phyloP scores from a whole-genome alignment of 2,329 filamentous ascomycete genomes.

The Penicillium rolfsii region DNA sequence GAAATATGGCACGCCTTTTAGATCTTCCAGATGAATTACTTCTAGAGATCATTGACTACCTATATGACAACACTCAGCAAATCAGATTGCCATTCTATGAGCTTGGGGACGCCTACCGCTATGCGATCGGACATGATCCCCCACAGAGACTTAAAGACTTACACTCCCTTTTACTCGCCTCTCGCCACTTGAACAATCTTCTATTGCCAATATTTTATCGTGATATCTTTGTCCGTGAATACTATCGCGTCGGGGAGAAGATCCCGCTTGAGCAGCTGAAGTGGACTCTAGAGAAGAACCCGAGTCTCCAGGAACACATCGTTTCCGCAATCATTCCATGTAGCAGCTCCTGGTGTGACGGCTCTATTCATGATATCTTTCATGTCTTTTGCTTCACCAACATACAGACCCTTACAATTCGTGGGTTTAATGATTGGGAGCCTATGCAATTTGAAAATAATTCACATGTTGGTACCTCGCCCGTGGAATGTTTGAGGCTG shows the following conservation, averaged over 20 bases:
- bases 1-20: constrained; percentile 7
- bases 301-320: constrained; percentile 6
- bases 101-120: background rate
- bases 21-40: constrained; percentile 18
- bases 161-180: constrained; percentile 11
- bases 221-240: constrained; percentile 8
- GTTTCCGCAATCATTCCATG: constrained; percentile 11
- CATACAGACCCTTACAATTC: constrained; percentile 9
- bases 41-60: constrained; percentile 9
- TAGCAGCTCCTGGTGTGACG: background rate
- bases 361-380: background rate
- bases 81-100: constrained; percentile 4
- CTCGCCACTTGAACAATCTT: constrained; percentile 2
- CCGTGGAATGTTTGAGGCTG: constrained; percentile 13
- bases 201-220: constrained; percentile 13
- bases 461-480: constrained; percentile 15
- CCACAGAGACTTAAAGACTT: constrained; percentile 7
- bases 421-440: constrained; percentile 10
- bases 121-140: background rate
- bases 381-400: constrained; percentile 9
- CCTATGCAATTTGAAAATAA: constrained; percentile 8
- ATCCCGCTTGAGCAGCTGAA: constrained; percentile 7
- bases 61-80: constrained; percentile 6
- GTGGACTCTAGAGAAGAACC: constrained; percentile 4
- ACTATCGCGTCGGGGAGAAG: background rate